Conservation (phyloP, 2,329 filamentous ascomycete genomes). For the Phialocephala subalpina region DNA sequence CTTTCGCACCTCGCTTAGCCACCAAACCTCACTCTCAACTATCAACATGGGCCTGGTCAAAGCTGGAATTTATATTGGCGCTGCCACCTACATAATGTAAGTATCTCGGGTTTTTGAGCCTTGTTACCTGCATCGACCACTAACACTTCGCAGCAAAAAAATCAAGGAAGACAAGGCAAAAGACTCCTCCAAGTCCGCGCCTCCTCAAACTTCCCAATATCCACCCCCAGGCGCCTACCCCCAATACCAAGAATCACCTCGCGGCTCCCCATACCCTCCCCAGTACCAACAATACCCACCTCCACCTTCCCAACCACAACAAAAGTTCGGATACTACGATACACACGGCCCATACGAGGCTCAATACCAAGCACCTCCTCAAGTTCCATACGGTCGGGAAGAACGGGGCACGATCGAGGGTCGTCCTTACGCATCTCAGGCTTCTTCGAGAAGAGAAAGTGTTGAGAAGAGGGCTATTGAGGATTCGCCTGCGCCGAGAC, state of each 20-base stretch:
- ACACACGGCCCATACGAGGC: background rate
- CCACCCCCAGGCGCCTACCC: constrained; percentile 5
- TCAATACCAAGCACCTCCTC: constrained; percentile 3
- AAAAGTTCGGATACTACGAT: constrained; percentile 5
- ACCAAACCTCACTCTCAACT: constrained; percentile 5
- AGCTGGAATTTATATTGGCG: constrained; percentile 19
- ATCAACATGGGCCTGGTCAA: constrained; percentile 21
- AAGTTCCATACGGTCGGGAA: background rate
- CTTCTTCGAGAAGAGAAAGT: background rate
- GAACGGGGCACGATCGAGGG: background rate
- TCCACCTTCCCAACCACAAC: background rate
- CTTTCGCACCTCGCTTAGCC: background rate
- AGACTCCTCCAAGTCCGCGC: background rate
- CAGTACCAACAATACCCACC: constrained; percentile 3
- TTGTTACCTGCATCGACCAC: background rate
- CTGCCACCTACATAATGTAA: constrained; percentile 15
- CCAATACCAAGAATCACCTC: background rate
- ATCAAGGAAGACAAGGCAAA: constrained; percentile 15
- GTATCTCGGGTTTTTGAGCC: background rate
- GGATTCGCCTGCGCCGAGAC: background rate
- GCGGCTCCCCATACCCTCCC: background rate
- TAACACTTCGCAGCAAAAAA: constrained; percentile 9
- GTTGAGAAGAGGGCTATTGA: background rate
- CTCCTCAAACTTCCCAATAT: constrained; percentile 5
- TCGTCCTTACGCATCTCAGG: background rate